These are phyloP conservation scores for Marvania coccoides DNA, from an alignment of 139 green algal species.

Conservation along the genomic window DNA sequence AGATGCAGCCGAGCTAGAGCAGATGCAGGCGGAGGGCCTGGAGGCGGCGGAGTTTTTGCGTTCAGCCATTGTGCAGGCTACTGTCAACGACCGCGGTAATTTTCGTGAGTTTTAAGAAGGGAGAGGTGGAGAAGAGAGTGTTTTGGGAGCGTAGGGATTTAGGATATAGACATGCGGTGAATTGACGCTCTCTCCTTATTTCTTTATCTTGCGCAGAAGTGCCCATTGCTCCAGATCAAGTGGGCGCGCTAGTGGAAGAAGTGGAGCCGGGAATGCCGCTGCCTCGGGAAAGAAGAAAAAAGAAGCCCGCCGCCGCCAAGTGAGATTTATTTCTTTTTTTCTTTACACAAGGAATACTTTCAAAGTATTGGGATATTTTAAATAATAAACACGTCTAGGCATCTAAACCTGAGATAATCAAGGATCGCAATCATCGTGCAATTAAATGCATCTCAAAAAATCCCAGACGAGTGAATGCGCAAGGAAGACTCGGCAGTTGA, in stretches of 20 bases:
- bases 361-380: conserved; percentile 1
- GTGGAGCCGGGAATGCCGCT: conserved; percentile 16
- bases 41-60: conserved; percentile 16
- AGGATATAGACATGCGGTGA: no score
- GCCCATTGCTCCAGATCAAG: conserved; percentile 1
- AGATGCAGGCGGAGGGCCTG: conserved; percentile 7
- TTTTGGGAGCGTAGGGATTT: no score
- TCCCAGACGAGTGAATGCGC: no score
- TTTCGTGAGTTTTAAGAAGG: conserved; percentile 1
- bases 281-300: conserved; percentile 11
- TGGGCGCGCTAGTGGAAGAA: conserved; percentile 3
- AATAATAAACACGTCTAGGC: no score
- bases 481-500: no score
- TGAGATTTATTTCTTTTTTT: neutral
- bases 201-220: conserved; percentile 12
- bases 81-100: conserved; percentile 10
- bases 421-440: no score
- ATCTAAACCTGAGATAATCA: no score
- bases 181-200: no score
- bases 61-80: conserved; percentile 19
- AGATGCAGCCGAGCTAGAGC: conserved; percentile 2
- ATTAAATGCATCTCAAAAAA: no score
- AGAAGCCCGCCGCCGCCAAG: neutral
- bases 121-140: no score
- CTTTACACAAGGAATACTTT: neutral